Percentiles rank a stretch among this genome's conserved stretches.
Evolutionary conservation across 352 stramenopile species (phyloP).

Genomic region (Pythium oligandrum): DNA sequence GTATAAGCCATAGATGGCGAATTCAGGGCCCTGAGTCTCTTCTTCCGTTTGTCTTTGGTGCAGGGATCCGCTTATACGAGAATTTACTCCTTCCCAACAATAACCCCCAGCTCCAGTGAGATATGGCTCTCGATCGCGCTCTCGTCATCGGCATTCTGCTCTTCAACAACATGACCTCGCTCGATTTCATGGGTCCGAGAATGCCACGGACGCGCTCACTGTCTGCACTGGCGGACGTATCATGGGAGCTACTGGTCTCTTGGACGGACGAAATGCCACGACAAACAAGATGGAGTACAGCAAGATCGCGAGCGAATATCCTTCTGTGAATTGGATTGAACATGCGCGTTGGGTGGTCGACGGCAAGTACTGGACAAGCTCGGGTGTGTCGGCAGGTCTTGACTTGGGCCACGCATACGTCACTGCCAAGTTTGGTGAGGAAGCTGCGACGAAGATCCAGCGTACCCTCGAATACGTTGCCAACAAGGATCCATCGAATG

Average conservation of each 20-base stretch:
- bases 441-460: slow-evolving; percentile 25
- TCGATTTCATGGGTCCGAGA: slow-evolving; percentile 51
- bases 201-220: slow-evolving; percentile 33
- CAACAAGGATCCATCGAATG: slow-evolving; percentile 25
- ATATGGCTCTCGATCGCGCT: background rate
- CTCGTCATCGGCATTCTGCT: slow-evolving; percentile 52
- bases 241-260: slow-evolving; percentile 33
- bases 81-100: too few relatives aligned
- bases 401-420: slow-evolving; percentile 61
- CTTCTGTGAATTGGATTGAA: slow-evolving; percentile 41
- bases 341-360: slow-evolving; percentile 60
- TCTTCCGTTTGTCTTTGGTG: too few relatives aligned
- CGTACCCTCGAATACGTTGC: slow-evolving; percentile 36
- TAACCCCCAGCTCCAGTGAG: too few relatives aligned
- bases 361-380: slow-evolving; percentile 56
- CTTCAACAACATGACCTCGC: slow-evolving; percentile 50
- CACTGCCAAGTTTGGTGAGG: slow-evolving; percentile 19
- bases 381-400: slow-evolving; percentile 52
- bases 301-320: slow-evolving; percentile 24
- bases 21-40: too few relatives aligned
- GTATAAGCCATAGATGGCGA: too few relatives aligned
- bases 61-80: too few relatives aligned
- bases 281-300: slow-evolving; percentile 60
- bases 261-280: slow-evolving; percentile 42
- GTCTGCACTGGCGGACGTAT: slow-evolving; percentile 56